Evolutionary conservation across 2,329 filamentous ascomycete genomes (phyloP).

Genomic region (Penicillium sp.): DNA sequence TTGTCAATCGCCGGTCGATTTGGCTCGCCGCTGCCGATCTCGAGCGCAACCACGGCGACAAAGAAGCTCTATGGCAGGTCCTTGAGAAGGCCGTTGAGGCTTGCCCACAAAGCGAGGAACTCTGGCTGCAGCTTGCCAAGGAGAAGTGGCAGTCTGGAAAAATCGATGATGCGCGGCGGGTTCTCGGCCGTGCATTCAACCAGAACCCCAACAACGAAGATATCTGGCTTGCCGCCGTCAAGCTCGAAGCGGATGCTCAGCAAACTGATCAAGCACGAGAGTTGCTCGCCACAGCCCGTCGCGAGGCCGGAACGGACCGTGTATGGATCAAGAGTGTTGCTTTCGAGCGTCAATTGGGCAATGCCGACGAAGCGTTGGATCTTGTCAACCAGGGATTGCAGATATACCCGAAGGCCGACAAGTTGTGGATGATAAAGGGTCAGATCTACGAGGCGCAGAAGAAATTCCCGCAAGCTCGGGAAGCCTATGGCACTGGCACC

Average conservation of each 20-base stretch:
- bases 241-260: constrained; percentile 85
- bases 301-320: constrained; percentile 86
- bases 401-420: constrained; percentile 75
- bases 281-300: constrained; percentile 73
- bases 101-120: constrained; percentile 79
- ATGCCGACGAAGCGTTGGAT: constrained; percentile 74
- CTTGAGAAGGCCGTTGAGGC: constrained; percentile 91
- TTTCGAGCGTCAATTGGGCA: constrained; percentile 79
- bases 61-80: constrained; percentile 74
- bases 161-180: constrained; percentile 75
- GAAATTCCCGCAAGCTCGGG: constrained; percentile 75
- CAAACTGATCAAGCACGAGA: constrained; percentile 75
- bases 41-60: constrained; percentile 80
- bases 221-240: constrained; percentile 94
- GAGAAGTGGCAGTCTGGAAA: constrained; percentile 90
- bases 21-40: constrained; percentile 90
- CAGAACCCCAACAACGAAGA: constrained; percentile 96
- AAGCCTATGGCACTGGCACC: constrained; percentile 83
- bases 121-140: constrained; percentile 94
- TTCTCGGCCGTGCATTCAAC: constrained; percentile 84
- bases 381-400: constrained; percentile 81
- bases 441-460: constrained; percentile 87
- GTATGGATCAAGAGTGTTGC: constrained; percentile 96
- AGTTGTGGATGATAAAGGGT: constrained; percentile 98
- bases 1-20: constrained; percentile 77